Base-by-base conservation (phyloP, 1,139 yeast genomes). In the Lipomyces yarrowii region DNA sequence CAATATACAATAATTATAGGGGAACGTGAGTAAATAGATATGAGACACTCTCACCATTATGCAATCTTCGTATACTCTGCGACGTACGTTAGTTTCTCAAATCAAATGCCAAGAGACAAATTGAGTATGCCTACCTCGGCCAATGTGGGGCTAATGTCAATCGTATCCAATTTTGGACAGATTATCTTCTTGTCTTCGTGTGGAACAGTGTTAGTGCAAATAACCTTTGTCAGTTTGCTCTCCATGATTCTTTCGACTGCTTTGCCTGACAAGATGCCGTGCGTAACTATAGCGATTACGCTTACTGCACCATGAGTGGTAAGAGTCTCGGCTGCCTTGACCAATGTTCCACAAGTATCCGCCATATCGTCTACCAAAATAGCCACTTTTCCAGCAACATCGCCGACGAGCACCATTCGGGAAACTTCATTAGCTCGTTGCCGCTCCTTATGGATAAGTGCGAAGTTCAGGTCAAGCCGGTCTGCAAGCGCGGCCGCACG, bases 331-430 rank as follows among this genome's bases (percentile, higher is more conserved):
- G 98, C 97, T 55, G 99, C 98, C 80, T 93, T 94, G 69, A 93
- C 96, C 72, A 94, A 82, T 3, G 99, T 94, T 67, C 98, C 98
- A 80, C 98, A 94, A 30, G 99, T 94, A 77, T 94, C 99, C 60
- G 98, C 99, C 96, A 94, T 93, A 77, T 94, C 99, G 79, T 94
- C 99, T 57, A 94, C 96, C 72, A 94, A 86, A 67, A 94, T 84
- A 79, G 98, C 93, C 62, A 90, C 86, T 79, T 92, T 92, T 72
- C 88, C 89, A 11, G 88, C 81, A 53, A 94, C 99, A 77, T 94
- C 98, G 71, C 99, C 99, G 62, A 94, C 99, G 64, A 94, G 85
- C 35, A 94, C 98, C 99, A 93, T 93, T 74, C 91, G 84, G 56
- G 93, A 87, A 39, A 93, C 97, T 77, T 92, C 98, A 77, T 94